A percentile compares a stretch with the other conserved stretches of the same genome.
Evolutionary conservation across 139 green algal genomes (phyloP).

Genomic region (Picochlorum costavermella): DNA sequence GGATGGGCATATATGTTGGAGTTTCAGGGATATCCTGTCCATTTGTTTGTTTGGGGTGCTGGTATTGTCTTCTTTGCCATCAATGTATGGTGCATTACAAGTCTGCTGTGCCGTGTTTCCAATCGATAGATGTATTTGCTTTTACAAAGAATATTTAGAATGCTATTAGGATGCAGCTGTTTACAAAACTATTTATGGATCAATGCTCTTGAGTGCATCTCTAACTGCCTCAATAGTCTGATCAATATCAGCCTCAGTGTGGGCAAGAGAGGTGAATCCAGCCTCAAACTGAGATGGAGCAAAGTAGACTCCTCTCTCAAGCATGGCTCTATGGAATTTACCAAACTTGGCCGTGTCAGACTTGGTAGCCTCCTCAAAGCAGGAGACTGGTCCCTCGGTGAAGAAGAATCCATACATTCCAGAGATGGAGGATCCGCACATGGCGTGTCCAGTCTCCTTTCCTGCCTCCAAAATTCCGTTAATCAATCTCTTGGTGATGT

Average conservation of each 20-base stretch:
- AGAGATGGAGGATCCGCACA: slow-evolving; percentile 83
- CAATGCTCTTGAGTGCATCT: slow-evolving; percentile 17
- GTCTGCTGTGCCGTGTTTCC: neutral
- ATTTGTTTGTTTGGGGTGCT: slow-evolving; percentile 52
- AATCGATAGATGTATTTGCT: neutral
- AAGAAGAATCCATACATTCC: slow-evolving; percentile 99
- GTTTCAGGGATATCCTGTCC: slow-evolving; percentile 40
- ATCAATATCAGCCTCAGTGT: slow-evolving; percentile 94
- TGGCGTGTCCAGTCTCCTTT: slow-evolving; percentile 74
- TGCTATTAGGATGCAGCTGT: slow-evolving; percentile 2
- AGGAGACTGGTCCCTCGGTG: slow-evolving; percentile 77
- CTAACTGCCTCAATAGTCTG: slow-evolving; percentile 81
- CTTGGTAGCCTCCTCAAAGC: slow-evolving; percentile 81
- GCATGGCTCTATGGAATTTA: slow-evolving; percentile 93
- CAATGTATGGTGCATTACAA: slow-evolving; percentile 30
- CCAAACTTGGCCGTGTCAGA: slow-evolving; percentile 92
- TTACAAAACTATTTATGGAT: slow-evolving; percentile 7
- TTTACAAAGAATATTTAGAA: slow-evolving; percentile 6
- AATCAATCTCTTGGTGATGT: slow-evolving; percentile 73
- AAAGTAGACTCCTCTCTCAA: slow-evolving; percentile 96
- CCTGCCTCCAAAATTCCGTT: slow-evolving; percentile 82
- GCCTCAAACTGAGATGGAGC: slow-evolving; percentile 87
- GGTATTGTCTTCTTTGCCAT: slow-evolving; percentile 44
- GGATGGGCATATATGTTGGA: slow-evolving; percentile 64
- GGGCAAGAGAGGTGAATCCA: slow-evolving; percentile 89